These are phyloP conservation scores for Sapria himalayana DNA, from an alignment of 345 rosid species.

Conservation along the genomic window DNA sequence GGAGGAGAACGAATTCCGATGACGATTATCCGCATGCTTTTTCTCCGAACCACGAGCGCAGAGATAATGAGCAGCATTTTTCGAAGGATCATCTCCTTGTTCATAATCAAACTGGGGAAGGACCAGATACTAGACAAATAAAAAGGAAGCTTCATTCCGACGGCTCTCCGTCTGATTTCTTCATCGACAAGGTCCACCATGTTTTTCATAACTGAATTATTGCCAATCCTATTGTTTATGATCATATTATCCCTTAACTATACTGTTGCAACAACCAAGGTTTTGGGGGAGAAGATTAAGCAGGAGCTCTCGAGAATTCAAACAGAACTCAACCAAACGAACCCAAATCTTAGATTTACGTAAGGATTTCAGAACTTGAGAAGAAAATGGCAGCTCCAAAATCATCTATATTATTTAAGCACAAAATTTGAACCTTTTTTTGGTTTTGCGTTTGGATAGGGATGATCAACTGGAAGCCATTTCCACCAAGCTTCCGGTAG, in stretches of 20 bases:
- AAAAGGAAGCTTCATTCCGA: constrained; percentile 42
- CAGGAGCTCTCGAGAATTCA: constrained; percentile 46
- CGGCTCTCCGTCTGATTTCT: constrained; percentile 54
- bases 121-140: constrained; percentile 41
- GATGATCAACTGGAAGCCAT: constrained; percentile 59
- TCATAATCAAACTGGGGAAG: constrained; percentile 28
- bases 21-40: constrained; percentile 48
- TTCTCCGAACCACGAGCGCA: constrained; percentile 32
- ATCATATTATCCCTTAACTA: neutral
- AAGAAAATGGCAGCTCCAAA: no score
- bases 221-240: no score
- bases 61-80: constrained; percentile 21
- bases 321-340: constrained; percentile 33
- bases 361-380: constrained; percentile 13
- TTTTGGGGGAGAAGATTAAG: constrained; percentile 52
- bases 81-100: constrained; percentile 16
- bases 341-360: constrained; percentile 41
- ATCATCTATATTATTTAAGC: neutral
- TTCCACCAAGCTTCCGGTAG: constrained; percentile 61
- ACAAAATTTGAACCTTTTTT: neutral
- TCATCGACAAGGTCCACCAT: constrained; percentile 37
- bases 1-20: constrained; percentile 42
- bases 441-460: constrained; percentile 14
- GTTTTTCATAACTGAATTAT: no score
- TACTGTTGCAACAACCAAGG: no score